These are phyloP conservation scores for Kandelia obovata DNA, from an alignment of 345 rosid genomes.

Conservation along the genomic window DNA sequence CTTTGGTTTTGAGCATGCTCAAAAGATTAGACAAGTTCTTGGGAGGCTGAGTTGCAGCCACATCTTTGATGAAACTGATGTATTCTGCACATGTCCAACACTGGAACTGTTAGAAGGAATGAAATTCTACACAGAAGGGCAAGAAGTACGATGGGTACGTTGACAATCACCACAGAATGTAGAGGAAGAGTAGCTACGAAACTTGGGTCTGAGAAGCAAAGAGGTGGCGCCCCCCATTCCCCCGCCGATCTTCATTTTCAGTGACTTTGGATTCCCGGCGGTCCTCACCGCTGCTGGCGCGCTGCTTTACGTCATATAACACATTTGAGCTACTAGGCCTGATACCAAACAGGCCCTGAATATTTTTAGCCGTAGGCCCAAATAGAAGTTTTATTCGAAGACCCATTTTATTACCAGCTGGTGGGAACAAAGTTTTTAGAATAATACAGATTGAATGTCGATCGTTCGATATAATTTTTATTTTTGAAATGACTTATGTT, in stretches of 20 bases:
- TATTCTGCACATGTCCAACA: constrained; percentile 41
- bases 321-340: neutral
- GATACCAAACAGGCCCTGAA: no score
- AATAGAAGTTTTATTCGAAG: no score
- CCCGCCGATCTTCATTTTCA: constrained; percentile 34
- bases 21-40: constrained; percentile 51
- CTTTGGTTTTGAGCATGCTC: constrained; percentile 56
- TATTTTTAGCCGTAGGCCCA: no score
- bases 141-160: constrained; percentile 19
- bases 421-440: no score
- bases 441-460: no score
- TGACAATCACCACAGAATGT: constrained; percentile 36
- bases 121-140: neutral
- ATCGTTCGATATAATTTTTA: no score
- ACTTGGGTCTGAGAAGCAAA: constrained; percentile 26
- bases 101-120: neutral
- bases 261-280: neutral
- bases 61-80: constrained; percentile 49
- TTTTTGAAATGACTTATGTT: no score
- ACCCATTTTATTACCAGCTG: no score
- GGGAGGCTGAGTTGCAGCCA: constrained; percentile 66
- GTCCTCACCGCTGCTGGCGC: neutral
- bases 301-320: neutral
- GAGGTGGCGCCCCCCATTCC: constrained; percentile 36
- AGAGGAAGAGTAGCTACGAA: constrained; percentile 28